These are phyloP conservation scores for Castanea crenata DNA, from an alignment of 306 rosid genomes.

Conservation along the genomic window DNA sequence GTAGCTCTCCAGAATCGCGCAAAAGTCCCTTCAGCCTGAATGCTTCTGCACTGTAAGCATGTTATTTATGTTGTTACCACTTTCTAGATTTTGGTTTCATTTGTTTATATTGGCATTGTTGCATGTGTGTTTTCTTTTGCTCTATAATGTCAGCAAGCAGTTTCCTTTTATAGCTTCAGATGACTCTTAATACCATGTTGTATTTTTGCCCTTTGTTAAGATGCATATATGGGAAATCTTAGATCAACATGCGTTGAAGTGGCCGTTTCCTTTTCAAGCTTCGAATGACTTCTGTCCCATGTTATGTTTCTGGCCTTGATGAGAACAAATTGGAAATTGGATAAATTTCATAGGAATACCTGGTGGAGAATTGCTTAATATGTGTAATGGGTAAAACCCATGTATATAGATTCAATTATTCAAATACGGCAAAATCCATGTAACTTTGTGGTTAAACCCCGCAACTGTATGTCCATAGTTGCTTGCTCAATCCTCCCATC, in stretches of 20 bases:
- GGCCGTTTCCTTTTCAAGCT: constrained; percentile 4
- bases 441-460: neutral
- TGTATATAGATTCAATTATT: neutral
- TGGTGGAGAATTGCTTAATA: neutral
- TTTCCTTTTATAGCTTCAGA: constrained; percentile 44
- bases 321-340: constrained; percentile 2
- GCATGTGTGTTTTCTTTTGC: constrained; percentile 45
- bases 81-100: constrained; percentile 59
- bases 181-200: constrained; percentile 41
- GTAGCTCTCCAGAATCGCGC: constrained; percentile 27
- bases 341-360: neutral
- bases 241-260: constrained; percentile 17
- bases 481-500: neutral
- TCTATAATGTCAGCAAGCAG: constrained; percentile 39
- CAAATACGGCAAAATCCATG: neutral
- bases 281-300: neutral
- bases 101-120: constrained; percentile 78
- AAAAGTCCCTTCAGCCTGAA: constrained; percentile 53
- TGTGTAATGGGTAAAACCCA: neutral
- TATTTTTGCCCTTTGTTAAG: constrained; percentile 38
- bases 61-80: constrained; percentile 59
- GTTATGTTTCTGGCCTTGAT: neutral
- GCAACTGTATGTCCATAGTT: neutral
- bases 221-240: constrained; percentile 30
- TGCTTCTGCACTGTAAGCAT: constrained; percentile 91